Conservation (phyloP, 2,329 filamentous ascomycete species). For the Cytospora piceicola region DNA sequence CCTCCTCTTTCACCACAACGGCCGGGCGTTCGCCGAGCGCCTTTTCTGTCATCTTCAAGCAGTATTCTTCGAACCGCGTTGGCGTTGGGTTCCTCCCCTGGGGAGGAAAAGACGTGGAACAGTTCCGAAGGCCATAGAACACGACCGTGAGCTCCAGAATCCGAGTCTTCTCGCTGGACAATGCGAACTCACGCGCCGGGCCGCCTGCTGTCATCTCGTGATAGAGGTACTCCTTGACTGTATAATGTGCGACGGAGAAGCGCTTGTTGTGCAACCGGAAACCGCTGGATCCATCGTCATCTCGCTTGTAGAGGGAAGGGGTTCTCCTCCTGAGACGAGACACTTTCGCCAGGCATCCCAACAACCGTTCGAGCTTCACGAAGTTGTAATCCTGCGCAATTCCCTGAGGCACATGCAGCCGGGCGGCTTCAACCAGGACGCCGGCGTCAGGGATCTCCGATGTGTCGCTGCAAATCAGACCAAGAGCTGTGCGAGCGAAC, state of each 20-base stretch:
- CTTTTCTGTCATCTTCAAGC: slow-evolving; percentile 13
- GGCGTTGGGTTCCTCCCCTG: background rate
- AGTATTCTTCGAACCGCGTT: slow-evolving; percentile 16
- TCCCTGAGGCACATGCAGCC: background rate
- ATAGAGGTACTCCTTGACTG: slow-evolving; percentile 24
- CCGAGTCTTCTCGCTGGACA: background rate
- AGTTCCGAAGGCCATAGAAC: slow-evolving; percentile 15
- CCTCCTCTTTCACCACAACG: background rate
- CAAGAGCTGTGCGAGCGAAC: slow-evolving; percentile 17
- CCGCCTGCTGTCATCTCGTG: background rate
- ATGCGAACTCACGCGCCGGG: background rate
- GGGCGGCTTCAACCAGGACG: slow-evolving; percentile 11
- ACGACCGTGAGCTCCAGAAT: slow-evolving; percentile 14
- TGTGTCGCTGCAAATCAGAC: slow-evolving; percentile 13
- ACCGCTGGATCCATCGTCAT: background rate
- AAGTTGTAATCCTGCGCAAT: background rate
- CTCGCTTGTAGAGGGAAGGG: background rate
- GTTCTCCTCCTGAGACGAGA: background rate
- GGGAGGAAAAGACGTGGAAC: background rate
- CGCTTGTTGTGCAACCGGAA: background rate
- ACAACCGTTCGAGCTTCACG: background rate
- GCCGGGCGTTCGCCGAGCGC: slow-evolving; percentile 2
- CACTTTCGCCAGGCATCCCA: slow-evolving; percentile 15
- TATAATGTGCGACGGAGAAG: slow-evolving; percentile 22
- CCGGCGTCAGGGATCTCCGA: background rate